phyloP scores from a whole-genome alignment of 1,284 basidiomycete genomes.

The Boletus hoseneyae region DNA sequence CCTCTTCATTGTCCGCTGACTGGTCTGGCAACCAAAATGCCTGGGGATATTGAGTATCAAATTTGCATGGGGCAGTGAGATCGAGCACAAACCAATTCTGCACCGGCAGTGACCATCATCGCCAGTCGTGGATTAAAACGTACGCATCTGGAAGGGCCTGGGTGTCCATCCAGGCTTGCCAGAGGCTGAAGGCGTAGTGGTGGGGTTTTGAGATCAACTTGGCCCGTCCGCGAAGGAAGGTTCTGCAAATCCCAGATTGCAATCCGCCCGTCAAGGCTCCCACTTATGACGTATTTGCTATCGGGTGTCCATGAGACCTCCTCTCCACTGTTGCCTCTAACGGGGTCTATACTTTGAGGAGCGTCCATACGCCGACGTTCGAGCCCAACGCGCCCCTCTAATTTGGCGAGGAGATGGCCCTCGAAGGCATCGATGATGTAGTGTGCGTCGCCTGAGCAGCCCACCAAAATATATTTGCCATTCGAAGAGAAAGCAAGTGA shows the following conservation, averaged over 20 bases:
- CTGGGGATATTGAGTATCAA: slow-evolving; percentile 37
- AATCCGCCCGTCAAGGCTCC: slow-evolving; percentile 80
- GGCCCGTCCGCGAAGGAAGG: slow-evolving; percentile 47
- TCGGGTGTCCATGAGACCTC: slow-evolving; percentile 93
- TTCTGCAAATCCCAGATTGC: slow-evolving; percentile 77
- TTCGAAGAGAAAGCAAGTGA: slow-evolving; percentile 88
- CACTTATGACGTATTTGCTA: slow-evolving; percentile 81
- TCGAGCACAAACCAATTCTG: slow-evolving; percentile 67
- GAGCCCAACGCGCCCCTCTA: slow-evolving; percentile 79
- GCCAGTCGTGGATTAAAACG: slow-evolving; percentile 83
- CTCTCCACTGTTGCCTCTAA: slow-evolving; percentile 80
- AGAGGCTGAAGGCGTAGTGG: slow-evolving; percentile 57
- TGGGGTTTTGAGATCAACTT: slow-evolving; percentile 49
- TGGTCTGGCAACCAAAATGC: slow-evolving; percentile 82
- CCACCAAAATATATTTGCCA: slow-evolving; percentile 87
- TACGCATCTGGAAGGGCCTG: slow-evolving; percentile 80
- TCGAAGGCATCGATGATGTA: slow-evolving; percentile 91
- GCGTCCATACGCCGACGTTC: slow-evolving; percentile 60
- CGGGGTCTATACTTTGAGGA: slow-evolving; percentile 62
- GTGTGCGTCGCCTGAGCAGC: slow-evolving; percentile 90
- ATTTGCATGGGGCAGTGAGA: background rate
- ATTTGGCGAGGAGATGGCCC: slow-evolving; percentile 75
- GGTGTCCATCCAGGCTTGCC: slow-evolving; percentile 67
- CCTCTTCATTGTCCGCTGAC: slow-evolving; percentile 45
- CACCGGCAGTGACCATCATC: slow-evolving; percentile 87